A percentile compares a stretch with the other conserved stretches of the same genome.
These are phyloP conservation scores for Euphorbia corollata DNA, from an alignment of 441 rosid genomes.

Conservation along the genomic window DNA sequence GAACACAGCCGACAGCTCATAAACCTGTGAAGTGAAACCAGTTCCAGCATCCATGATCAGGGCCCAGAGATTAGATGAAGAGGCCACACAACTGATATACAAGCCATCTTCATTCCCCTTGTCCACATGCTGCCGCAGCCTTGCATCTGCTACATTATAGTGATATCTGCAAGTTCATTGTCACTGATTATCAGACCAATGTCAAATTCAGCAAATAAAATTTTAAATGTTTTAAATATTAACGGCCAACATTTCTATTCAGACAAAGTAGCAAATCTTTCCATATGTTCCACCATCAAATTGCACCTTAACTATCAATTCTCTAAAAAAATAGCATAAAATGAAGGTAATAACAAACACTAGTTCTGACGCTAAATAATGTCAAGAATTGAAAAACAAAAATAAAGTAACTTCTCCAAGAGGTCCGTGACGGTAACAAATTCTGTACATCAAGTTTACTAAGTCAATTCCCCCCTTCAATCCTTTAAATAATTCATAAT, in stretches of 20 bases:
- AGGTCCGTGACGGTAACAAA: not conserved
- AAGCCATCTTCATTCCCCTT: conserved; percentile 88
- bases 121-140: conserved; percentile 74
- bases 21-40: conserved; percentile 73
- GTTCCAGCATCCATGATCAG: conserved; percentile 96
- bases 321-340: not conserved
- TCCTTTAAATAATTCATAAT: too few relatives aligned
- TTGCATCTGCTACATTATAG: conserved; percentile 78
- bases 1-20: conserved; percentile 64
- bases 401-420: not conserved
- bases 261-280: not conserved
- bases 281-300: not conserved
- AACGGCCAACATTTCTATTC: not conserved
- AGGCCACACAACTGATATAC: conserved; percentile 80
- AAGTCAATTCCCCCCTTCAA: not conserved
- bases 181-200: too few relatives aligned
- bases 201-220: too few relatives aligned
- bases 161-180: conserved; percentile 53
- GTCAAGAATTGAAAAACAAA: not conserved
- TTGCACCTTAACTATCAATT: not conserved
- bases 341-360: not conserved
- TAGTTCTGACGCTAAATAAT: not conserved
- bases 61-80: conserved; percentile 84
- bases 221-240: too few relatives aligned
- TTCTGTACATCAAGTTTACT: not conserved